A percentile compares a stretch with the other conserved stretches of the same genome.
Evolutionary conservation across 352 stramenopile species (phyloP).

Genomic region (Thalassiosira pacifica): DNA sequence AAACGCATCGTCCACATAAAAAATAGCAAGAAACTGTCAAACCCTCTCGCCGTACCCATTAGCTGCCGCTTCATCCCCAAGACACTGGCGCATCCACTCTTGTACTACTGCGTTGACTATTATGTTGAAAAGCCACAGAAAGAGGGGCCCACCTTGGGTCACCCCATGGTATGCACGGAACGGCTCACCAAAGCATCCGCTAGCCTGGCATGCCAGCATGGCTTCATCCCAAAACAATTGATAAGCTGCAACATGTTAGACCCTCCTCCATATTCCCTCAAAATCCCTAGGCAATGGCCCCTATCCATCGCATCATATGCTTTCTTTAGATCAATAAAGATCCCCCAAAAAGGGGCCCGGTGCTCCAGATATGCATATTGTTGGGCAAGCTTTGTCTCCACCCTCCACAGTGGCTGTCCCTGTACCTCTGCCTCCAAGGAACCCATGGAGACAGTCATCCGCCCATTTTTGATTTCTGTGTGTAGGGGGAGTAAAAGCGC

Average conservation of each 20-base stretch:
- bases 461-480: slow-evolving; percentile 7
- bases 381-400: not conserved
- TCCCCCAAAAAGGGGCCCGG: not conserved
- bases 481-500: not conserved
- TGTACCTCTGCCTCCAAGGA: not conserved
- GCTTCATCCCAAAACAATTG: not conserved
- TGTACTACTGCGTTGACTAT: slow-evolving; percentile 11
- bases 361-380: not conserved
- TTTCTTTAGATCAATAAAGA: not conserved
- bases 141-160: slow-evolving; percentile 23
- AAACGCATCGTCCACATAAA: slow-evolving; percentile 5
- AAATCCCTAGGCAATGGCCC: not conserved
- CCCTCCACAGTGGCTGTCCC: not conserved
- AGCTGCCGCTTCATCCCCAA: not conserved
- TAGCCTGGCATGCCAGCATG: not conserved
- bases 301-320: slow-evolving; percentile 6
- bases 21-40: not conserved
- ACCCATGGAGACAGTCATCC: not conserved
- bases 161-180: slow-evolving; percentile 11
- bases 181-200: slow-evolving; percentile 6
- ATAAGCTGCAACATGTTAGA: not conserved
- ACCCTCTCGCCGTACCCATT: not conserved
- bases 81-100: not conserved
- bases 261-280: slow-evolving; percentile 16
- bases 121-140: slow-evolving; percentile 30